These are phyloP conservation scores for Citrullus mucosospermus DNA, from an alignment of 306 rosid genomes.

Conservation along the genomic window DNA sequence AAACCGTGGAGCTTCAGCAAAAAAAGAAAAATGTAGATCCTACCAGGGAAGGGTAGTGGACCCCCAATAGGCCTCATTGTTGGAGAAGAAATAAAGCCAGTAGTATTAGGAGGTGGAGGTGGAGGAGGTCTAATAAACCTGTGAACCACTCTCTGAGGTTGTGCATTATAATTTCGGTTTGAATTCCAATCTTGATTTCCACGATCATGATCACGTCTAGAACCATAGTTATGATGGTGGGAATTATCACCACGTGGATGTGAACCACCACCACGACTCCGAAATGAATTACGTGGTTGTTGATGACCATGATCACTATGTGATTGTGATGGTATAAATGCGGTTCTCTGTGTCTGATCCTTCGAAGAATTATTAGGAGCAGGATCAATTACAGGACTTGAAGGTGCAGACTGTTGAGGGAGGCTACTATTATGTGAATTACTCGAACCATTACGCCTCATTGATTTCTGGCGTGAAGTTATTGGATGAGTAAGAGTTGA, in stretches of 20 bases:
- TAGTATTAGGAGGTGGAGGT: constrained; percentile 41
- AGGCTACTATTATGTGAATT: constrained; percentile 39
- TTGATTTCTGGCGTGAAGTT: constrained; percentile 29
- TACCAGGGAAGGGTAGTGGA: constrained; percentile 58
- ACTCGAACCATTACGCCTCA: constrained; percentile 31
- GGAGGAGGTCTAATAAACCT: constrained; percentile 44
- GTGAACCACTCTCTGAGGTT: constrained; percentile 34
- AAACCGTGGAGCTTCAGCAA: neutral
- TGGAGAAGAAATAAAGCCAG: constrained; percentile 33
- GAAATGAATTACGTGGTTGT: constrained; percentile 41
- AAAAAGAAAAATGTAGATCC: constrained; percentile 6
- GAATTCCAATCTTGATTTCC: constrained; percentile 70
- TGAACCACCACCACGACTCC: constrained; percentile 43
- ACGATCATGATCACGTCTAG: constrained; percentile 70
- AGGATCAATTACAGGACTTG: constrained; percentile 23
- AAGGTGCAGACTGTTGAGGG: constrained; percentile 28
- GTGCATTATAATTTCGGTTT: constrained; percentile 35
- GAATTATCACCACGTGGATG: constrained; percentile 64
- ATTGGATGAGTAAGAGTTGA: constrained; percentile 25
- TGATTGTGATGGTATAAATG: constrained; percentile 26
- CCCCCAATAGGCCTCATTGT: constrained; percentile 37
- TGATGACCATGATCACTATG: constrained; percentile 41
- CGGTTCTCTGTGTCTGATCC: constrained; percentile 48
- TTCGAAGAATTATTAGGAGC: constrained; percentile 31
- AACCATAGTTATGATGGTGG: constrained; percentile 42